phyloP scores from a whole-genome alignment of 2,329 filamentous ascomycete species.

The Epichloe sibirici region DNA sequence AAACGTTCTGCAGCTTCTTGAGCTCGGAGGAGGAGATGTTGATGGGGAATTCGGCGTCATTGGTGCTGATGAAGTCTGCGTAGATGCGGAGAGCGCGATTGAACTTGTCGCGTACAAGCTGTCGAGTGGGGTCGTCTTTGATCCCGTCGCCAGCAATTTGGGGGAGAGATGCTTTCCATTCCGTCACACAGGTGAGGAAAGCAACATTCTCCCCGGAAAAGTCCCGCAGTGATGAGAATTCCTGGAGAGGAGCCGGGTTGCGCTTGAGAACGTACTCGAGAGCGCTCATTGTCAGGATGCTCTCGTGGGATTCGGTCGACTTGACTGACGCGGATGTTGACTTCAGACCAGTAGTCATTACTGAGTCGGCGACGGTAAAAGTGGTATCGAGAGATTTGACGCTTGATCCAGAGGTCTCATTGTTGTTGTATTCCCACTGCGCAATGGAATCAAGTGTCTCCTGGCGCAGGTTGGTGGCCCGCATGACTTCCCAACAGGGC shows the following conservation, averaged over 20 bases:
- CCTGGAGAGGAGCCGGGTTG: constrained; percentile 47
- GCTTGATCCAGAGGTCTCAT: constrained; percentile 8
- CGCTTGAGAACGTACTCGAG: constrained; percentile 48
- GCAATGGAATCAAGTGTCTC: constrained; percentile 33
- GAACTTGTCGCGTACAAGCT: constrained; percentile 35
- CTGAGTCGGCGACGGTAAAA: constrained; percentile 15
- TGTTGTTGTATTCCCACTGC: constrained; percentile 29
- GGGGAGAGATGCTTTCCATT: constrained; percentile 37
- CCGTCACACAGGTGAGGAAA: constrained; percentile 46
- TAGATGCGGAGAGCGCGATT: constrained; percentile 50
- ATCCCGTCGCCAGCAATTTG: constrained; percentile 9
- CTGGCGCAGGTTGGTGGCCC: constrained; percentile 25
- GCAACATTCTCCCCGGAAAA: constrained; percentile 62
- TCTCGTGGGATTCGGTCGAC: constrained; percentile 20
- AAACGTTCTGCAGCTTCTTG: constrained; percentile 39
- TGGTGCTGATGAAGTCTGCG: constrained; percentile 43
- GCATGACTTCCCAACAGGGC: constrained; percentile 46
- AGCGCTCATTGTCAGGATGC: constrained; percentile 45
- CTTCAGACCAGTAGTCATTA: constrained; percentile 15
- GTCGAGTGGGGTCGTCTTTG: constrained; percentile 12
- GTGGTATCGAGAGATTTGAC: constrained; percentile 11
- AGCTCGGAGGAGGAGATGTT: constrained; percentile 47
- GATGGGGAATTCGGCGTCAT: constrained; percentile 50
- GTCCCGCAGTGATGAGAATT: constrained; percentile 52
- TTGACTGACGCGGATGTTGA: constrained; percentile 22